phyloP scores from a whole-genome alignment of 768 basidiomycete genomes.

The Roridomyces roridus region DNA sequence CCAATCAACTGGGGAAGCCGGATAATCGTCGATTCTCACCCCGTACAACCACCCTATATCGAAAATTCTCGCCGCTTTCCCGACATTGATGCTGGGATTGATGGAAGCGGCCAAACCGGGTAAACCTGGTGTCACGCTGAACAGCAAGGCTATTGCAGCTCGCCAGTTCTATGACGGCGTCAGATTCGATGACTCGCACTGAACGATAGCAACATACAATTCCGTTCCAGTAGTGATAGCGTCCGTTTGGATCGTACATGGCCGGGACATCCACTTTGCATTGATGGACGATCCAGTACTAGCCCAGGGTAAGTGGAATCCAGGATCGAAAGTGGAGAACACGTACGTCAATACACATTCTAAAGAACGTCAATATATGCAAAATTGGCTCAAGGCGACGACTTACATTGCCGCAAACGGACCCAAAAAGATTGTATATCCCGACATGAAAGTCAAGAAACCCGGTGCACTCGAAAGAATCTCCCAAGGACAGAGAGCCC shows the following conservation, averaged over 20 bases:
- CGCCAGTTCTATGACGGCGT: constrained; percentile 74
- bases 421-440: constrained; percentile 83
- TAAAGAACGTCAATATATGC: constrained; percentile 20
- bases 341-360: constrained; percentile 55
- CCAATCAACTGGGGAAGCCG: background rate
- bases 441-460: constrained; percentile 80
- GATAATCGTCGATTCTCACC: constrained; percentile 44
- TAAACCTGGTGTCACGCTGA: constrained; percentile 72
- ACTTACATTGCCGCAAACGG: constrained; percentile 83
- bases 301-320: constrained; percentile 8
- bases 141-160: constrained; percentile 69
- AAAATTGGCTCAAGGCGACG: background rate
- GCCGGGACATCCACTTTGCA: constrained; percentile 80
- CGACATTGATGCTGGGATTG: constrained; percentile 66
- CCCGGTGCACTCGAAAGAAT: constrained; percentile 72
- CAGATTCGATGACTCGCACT: background rate
- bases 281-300: constrained; percentile 83
- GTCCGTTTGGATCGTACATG: constrained; percentile 81
- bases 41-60: constrained; percentile 81
- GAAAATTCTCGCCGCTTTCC: constrained; percentile 61
- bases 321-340: background rate
- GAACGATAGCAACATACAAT: constrained; percentile 51
- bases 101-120: constrained; percentile 83
- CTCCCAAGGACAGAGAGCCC: constrained; percentile 89
- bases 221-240: constrained; percentile 80